Percentiles rank a stretch among this genome's conserved stretches.
Evolutionary conservation across 306 rosid species (phyloP).

Genomic region (Canavalia ensiformis): DNA sequence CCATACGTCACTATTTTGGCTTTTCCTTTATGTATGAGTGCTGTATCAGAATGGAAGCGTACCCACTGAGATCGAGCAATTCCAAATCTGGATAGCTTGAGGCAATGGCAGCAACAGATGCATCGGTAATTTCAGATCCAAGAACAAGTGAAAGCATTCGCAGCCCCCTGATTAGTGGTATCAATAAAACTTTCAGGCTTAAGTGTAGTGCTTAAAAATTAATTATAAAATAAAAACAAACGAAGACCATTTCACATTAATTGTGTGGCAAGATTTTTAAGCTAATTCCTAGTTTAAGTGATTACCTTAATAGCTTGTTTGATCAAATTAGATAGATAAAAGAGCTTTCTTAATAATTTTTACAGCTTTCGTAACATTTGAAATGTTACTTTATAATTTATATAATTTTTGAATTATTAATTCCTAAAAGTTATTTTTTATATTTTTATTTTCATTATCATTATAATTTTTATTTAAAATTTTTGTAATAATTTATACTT

Average conservation of each 20-base stretch:
- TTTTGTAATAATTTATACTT: too few relatives aligned
- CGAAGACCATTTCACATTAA: neutral
- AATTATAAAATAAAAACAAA: neutral
- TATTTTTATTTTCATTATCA: too few relatives aligned
- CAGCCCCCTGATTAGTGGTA: constrained; percentile 56
- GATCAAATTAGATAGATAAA: too few relatives aligned
- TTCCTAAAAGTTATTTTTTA: too few relatives aligned
- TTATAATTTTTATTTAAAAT: too few relatives aligned
- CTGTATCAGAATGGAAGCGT: constrained; percentile 16
- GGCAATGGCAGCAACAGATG: constrained; percentile 87
- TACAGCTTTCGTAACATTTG: too few relatives aligned
- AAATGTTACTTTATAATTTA: too few relatives aligned
- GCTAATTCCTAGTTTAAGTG: too few relatives aligned
- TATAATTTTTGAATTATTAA: too few relatives aligned
- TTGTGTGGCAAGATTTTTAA: too few relatives aligned
- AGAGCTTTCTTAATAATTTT: too few relatives aligned
- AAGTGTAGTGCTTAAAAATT: neutral
- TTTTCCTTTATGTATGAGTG: neutral
- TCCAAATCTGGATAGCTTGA: constrained; percentile 71
- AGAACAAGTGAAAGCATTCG: constrained; percentile 86
- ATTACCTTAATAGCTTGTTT: too few relatives aligned
- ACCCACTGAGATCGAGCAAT: constrained; percentile 87
- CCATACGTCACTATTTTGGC: neutral
- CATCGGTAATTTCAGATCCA: constrained; percentile 81
- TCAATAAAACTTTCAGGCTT: constrained; percentile 14